These are phyloP conservation scores for Willaertia magna DNA, from an alignment of 208 protist species.

Conservation along the genomic window DNA sequence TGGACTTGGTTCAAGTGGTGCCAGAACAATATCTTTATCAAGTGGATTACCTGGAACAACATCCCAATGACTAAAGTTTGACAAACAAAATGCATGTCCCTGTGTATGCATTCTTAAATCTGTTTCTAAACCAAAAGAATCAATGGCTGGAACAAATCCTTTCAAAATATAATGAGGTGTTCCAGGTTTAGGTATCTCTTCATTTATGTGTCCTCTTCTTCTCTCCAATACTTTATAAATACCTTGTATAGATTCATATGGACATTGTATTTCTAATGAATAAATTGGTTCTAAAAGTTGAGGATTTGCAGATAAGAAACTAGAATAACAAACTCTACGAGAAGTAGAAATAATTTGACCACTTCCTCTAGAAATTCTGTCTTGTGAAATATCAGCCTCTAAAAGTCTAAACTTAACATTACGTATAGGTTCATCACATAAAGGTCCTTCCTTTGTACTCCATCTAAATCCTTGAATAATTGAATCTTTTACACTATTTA, in stretches of 20 bases:
- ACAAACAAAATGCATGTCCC: constrained; percentile 66
- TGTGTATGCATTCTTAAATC: constrained; percentile 90
- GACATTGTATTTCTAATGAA: constrained; percentile 74
- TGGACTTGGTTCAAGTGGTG: constrained; percentile 81
- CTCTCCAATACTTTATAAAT: constrained; percentile 67
- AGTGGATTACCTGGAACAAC: constrained; percentile 95
- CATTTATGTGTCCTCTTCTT: constrained; percentile 72
- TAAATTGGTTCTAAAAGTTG: constrained; percentile 96
- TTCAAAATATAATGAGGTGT: constrained; percentile 85
- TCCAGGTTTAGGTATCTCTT: constrained; percentile 79
- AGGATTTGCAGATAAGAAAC: constrained; percentile 83
- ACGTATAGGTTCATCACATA: constrained; percentile 87
- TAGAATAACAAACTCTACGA: constrained; percentile 73
- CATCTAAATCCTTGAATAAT: constrained; percentile 76
- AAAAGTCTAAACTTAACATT: constrained; percentile 70
- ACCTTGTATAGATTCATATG: constrained; percentile 56
- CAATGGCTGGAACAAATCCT: constrained; percentile 87
- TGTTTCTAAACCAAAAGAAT: constrained; percentile 98
- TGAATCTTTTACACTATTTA: constrained; percentile 38
- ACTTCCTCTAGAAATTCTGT: constrained; percentile 43
- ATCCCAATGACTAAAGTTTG: constrained; percentile 90
- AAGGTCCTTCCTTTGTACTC: constrained; percentile 79
- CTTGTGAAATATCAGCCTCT: constrained; percentile 46
- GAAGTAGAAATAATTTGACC: constrained; percentile 63
- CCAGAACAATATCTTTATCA: constrained; percentile 81